Evolutionary conservation across 805 yeast species (phyloP), one percentile per base, ranked within the genome.

Genomic region (Monosporozyma yasuniensis): DNA sequence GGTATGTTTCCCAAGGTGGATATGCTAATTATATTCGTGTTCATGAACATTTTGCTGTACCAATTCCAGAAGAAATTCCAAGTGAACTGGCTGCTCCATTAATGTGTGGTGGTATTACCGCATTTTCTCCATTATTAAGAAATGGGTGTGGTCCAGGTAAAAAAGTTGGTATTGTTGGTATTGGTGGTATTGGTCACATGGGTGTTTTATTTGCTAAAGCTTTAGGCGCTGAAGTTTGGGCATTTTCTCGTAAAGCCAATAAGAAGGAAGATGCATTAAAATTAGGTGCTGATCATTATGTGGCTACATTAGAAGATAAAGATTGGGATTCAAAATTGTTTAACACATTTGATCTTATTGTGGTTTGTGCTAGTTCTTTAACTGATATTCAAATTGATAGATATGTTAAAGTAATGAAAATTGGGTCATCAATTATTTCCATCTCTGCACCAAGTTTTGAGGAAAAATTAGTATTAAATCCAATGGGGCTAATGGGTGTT

Each of bases 51-150:
- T 80, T 80, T 62, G 83, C 75, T 2, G 74, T 84, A 69, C 79
- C 79, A 44, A 76, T 84, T 51, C 90, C 91, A 43, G 77, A 77
- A 12, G 64, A 57, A 14, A 58, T 81, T 41, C 71, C 75, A 35
- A 70, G 78, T 43, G 77, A 72, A 34, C 68, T 72, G 25, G 87
- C 80, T 27, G 89, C 88, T 3, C 89, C 90, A 47, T 69, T 84
- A 68, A 68, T 83, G 70, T 84, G 91, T 71, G 91, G 87, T 50
- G 91, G 91, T 49, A 70, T 82, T 61, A 84, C 91, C 11, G 81
- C 79, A 12, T 84, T 70, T 69, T 76, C 86, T 7, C 91, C 91
- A 49, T 66, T 84, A 56, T 70, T 75, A 51, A 72, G 82, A 65
- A 70, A 71, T 49, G 74, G 73, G 35, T 71, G 69, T 57, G 78